These are phyloP conservation scores for Clarireedia paspali DNA, from an alignment of 2,329 filamentous ascomycete genomes.

Conservation along the genomic window DNA sequence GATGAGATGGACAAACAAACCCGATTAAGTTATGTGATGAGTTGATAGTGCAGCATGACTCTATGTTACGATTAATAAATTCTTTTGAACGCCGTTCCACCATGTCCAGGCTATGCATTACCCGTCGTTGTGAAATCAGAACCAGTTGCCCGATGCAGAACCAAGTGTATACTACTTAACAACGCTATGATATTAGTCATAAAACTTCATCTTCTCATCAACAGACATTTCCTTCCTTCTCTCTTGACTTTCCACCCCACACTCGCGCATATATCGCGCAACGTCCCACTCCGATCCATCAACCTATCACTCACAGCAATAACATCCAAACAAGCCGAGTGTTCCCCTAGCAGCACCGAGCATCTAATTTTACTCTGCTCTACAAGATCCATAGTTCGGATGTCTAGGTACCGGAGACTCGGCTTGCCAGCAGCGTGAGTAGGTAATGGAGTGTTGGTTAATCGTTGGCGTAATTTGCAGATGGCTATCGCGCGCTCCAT, in stretches of 20 bases:
- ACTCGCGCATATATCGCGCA: constrained; percentile 3
- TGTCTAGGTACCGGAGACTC: constrained; percentile 10
- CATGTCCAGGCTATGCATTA: too few species aligned
- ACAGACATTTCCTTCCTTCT: constrained; percentile 4
- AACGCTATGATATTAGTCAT: background rate
- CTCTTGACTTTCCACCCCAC: constrained; percentile 10
- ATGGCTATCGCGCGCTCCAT: constrained; percentile 16
- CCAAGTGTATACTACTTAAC: too few species aligned
- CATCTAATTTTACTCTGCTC: constrained; percentile 14
- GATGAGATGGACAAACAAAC: background rate
- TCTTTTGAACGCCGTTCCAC: too few species aligned
- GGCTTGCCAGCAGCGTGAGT: background rate
- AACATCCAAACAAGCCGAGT: constrained; percentile 11
- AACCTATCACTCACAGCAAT: constrained; percentile 12
- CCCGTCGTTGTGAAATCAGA: too few species aligned
- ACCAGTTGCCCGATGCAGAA: too few species aligned
- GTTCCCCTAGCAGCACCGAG: constrained; percentile 12
- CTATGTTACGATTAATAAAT: too few species aligned
- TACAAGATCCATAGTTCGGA: constrained; percentile 9
- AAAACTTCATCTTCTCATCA: background rate
- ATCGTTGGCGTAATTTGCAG: constrained; percentile 13
- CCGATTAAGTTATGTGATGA: background rate
- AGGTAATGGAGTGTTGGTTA: constrained; percentile 5
- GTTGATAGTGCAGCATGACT: too few species aligned
- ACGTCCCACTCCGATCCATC: constrained; percentile 5